phyloP scores from a whole-genome alignment of 129 eudicot genomes.

The Smallanthus sonchifolius region DNA sequence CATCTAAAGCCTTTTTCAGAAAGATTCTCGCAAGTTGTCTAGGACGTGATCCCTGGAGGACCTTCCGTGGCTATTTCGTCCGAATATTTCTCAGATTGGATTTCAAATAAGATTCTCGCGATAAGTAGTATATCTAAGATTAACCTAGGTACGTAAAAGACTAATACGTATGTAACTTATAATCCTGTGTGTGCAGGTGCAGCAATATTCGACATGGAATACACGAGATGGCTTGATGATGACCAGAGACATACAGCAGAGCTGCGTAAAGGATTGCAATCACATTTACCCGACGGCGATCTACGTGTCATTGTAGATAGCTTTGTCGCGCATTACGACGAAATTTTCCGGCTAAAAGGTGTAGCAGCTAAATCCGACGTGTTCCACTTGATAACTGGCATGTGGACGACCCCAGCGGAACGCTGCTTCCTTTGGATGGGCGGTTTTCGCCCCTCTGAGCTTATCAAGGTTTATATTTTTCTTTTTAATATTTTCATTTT shows the following conservation, averaged over 20 bases:
- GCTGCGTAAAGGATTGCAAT: conserved; percentile 73
- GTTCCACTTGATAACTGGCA: conserved; percentile 84
- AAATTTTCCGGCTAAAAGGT: conserved; percentile 66
- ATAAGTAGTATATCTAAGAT: no score
- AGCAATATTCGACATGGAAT: conserved; percentile 94
- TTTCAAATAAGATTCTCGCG: no score
- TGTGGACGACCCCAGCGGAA: conserved; percentile 99
- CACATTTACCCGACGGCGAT: conserved; percentile 76
- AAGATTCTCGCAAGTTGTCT: no score
- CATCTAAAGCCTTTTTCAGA: no score
- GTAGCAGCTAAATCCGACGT: conserved; percentile 86
- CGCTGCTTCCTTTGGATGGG: conserved; percentile 85
- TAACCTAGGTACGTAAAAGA: no score
- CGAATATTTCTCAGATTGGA: no score
- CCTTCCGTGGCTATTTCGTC: no score
- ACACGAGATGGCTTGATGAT: conserved; percentile 91
- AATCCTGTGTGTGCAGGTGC: conserved; percentile 55
- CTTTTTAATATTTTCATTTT: not conserved
- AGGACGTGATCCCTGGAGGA: no score
- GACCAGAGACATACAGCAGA: conserved; percentile 78
- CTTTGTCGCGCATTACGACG: conserved; percentile 85
- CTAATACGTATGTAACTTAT: no score
- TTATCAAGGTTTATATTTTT: conserved; percentile 43
- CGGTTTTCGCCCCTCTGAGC: conserved; percentile 64
- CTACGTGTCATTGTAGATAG: conserved; percentile 68